Percentiles rank a stretch among this genome's conserved stretches.
phyloP scores from a whole-genome alignment of 352 stramenopile genomes.

The Globisporangium spinosum region DNA sequence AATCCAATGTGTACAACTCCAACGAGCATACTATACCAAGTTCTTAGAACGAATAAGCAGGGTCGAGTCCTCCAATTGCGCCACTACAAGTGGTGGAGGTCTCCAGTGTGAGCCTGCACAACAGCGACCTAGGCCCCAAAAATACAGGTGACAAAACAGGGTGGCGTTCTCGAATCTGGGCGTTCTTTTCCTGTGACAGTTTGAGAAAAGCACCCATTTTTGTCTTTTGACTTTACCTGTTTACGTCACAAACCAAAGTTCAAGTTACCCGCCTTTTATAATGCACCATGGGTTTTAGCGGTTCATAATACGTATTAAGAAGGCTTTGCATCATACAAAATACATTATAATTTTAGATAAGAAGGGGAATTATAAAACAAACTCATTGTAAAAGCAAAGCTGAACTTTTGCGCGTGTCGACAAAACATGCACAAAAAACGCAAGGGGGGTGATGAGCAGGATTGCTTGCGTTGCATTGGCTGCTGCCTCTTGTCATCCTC shows the following conservation, averaged over 20 bases:
- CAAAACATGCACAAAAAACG: conserved; percentile 15
- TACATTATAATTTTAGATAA: neutral
- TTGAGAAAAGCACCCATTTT: neutral
- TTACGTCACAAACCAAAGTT: conserved; percentile 13
- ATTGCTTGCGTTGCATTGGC: conserved; percentile 5
- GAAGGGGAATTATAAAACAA: neutral
- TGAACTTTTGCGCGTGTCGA: conserved; percentile 18
- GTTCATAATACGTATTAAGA: neutral
- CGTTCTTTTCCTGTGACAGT: neutral
- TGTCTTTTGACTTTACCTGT: neutral
- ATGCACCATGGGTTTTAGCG: neutral
- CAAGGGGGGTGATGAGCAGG: conserved; percentile 8
- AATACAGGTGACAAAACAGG: neutral
- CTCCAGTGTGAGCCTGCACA: neutral
- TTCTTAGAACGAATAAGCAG: neutral
- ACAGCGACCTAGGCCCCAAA: too few relatives aligned
- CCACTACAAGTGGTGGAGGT: neutral
- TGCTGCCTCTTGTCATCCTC: conserved; percentile 8
- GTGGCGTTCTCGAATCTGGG: neutral
- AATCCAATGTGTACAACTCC: neutral
- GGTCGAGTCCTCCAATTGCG: neutral
- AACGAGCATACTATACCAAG: neutral
- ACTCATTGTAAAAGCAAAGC: neutral
- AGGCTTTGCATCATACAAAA: neutral
- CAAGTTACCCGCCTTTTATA: neutral